Evolutionary conservation across 768 basidiomycete species (phyloP).

Genomic region (Lentinus tigrinus): DNA sequence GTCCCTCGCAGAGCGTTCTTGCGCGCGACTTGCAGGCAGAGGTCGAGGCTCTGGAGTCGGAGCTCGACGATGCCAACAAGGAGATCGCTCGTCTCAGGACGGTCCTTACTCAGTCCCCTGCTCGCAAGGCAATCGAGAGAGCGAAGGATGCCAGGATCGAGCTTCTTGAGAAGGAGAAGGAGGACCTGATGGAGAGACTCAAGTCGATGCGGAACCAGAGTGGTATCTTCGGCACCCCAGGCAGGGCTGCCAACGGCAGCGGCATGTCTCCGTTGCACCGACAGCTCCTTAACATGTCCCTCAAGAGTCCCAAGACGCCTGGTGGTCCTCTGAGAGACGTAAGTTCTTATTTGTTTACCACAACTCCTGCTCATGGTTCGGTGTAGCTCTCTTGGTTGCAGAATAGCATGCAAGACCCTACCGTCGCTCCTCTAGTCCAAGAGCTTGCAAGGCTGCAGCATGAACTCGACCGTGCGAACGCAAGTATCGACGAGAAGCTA

Average conservation of each 20-base stretch:
- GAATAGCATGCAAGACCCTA: slow-evolving; percentile 53
- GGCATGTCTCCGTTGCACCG: slow-evolving; percentile 79
- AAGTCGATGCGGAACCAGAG: slow-evolving; percentile 53
- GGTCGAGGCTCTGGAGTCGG: slow-evolving; percentile 64
- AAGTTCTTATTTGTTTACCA: slow-evolving; percentile 25
- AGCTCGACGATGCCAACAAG: slow-evolving; percentile 73
- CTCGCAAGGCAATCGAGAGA: slow-evolving; percentile 73
- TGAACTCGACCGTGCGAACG: slow-evolving; percentile 78
- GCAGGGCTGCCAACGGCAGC: slow-evolving; percentile 49
- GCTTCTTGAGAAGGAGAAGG: slow-evolving; percentile 72
- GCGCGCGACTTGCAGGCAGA: slow-evolving; percentile 47
- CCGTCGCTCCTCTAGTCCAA: slow-evolving; percentile 59
- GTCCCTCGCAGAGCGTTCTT: slow-evolving; percentile 27
- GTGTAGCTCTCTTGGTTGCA: slow-evolving; percentile 73
- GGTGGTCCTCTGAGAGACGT: slow-evolving; percentile 79
- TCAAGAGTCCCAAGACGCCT: slow-evolving; percentile 73
- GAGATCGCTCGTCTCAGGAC: slow-evolving; percentile 73
- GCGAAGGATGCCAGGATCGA: slow-evolving; percentile 77
- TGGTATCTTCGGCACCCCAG: slow-evolving; percentile 56
- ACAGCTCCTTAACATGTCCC: slow-evolving; percentile 64
- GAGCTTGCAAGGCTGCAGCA: slow-evolving; percentile 74
- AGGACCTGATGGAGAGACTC: slow-evolving; percentile 72
- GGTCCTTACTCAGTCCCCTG: slow-evolving; percentile 68
- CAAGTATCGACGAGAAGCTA: slow-evolving; percentile 84
- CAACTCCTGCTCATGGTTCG: slow-evolving; percentile 9